phyloP scores from a whole-genome alignment of 768 basidiomycete species.

The Scleroderma citrinum region DNA sequence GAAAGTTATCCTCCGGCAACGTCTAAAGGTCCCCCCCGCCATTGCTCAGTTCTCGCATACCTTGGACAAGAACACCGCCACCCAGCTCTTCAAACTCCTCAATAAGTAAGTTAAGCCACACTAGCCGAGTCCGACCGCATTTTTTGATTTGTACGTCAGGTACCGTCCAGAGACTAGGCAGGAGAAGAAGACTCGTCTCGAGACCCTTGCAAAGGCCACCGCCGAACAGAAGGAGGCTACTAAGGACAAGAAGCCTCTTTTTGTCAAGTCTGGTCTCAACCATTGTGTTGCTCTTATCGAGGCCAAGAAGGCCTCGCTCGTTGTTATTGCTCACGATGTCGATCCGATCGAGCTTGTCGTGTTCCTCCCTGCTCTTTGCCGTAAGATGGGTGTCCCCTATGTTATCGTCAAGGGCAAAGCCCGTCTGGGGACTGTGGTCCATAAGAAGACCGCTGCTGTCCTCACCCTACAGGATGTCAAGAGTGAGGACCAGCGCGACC shows the following conservation, averaged over 20 bases:
- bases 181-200: conserved; percentile 95
- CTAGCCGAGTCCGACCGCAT: not conserved
- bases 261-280: conserved; percentile 95
- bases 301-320: conserved; percentile 95
- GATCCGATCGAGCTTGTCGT: conserved; percentile 99
- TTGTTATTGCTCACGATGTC: conserved; percentile 95
- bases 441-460: conserved; percentile 97
- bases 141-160: conserved; percentile 7
- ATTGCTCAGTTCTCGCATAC: conserved; percentile 98
- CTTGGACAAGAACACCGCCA: conserved; percentile 98
- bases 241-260: conserved; percentile 92
- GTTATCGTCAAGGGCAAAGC: conserved; percentile 98
- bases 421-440: conserved; percentile 93
- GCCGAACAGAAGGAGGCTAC: conserved; percentile 73
- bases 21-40: conserved; percentile 96
- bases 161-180: conserved; percentile 91
- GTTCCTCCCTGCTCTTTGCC: conserved; percentile 96
- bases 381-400: conserved; percentile 99
- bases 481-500: conserved; percentile 90
- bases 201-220: conserved; percentile 66
- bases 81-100: conserved; percentile 93
- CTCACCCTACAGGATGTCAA: conserved; percentile 90
- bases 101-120: conserved; percentile 61
- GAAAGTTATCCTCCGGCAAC: conserved; percentile 97
- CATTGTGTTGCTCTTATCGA: conserved; percentile 94